These are phyloP conservation scores for Cladorrhinum sp. DNA, from an alignment of 2,329 filamentous ascomycete genomes.

Conservation along the genomic window DNA sequence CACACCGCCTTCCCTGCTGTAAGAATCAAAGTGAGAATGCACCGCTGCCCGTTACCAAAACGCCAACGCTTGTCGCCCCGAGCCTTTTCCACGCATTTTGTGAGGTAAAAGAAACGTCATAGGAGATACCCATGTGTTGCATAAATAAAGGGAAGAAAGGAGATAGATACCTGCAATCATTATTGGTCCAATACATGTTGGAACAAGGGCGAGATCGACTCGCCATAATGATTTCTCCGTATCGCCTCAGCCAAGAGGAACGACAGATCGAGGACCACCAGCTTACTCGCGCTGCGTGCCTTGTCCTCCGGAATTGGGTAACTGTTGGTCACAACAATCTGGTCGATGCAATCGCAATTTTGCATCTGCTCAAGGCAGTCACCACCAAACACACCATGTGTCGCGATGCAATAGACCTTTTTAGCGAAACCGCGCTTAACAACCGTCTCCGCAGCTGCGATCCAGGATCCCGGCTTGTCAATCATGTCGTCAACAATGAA, in stretches of 20 bases:
- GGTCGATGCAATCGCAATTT: slow-evolving; percentile 87
- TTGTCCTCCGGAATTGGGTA: slow-evolving; percentile 84
- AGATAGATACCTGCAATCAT: slow-evolving; percentile 23
- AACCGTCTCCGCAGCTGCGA: slow-evolving; percentile 93
- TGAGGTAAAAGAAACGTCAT: neutral
- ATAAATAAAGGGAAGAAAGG: slow-evolving; percentile 19
- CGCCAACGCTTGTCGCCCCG: slow-evolving; percentile 27
- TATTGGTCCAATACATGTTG: slow-evolving; percentile 60
- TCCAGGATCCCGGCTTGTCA: slow-evolving; percentile 95
- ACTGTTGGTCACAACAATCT: slow-evolving; percentile 94
- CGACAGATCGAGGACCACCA: slow-evolving; percentile 86
- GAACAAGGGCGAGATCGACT: slow-evolving; percentile 70
- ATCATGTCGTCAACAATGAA: slow-evolving; percentile 99
- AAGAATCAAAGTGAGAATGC: slow-evolving; percentile 16
- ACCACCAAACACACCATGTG: slow-evolving; percentile 89
- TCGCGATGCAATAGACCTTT: slow-evolving; percentile 96
- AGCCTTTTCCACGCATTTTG: slow-evolving; percentile 17
- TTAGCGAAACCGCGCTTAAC: slow-evolving; percentile 89
- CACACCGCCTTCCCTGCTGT: slow-evolving; percentile 13
- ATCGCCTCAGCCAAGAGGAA: slow-evolving; percentile 89
- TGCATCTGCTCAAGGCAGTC: slow-evolving; percentile 88
- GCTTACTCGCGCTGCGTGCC: slow-evolving; percentile 69
- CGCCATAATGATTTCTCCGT: slow-evolving; percentile 92
- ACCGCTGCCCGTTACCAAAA: slow-evolving; percentile 19
- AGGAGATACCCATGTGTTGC: neutral